phyloP scores from a whole-genome alignment of 495 filamentous ascomycete genomes.

The Clavariopsis aquatica region DNA sequence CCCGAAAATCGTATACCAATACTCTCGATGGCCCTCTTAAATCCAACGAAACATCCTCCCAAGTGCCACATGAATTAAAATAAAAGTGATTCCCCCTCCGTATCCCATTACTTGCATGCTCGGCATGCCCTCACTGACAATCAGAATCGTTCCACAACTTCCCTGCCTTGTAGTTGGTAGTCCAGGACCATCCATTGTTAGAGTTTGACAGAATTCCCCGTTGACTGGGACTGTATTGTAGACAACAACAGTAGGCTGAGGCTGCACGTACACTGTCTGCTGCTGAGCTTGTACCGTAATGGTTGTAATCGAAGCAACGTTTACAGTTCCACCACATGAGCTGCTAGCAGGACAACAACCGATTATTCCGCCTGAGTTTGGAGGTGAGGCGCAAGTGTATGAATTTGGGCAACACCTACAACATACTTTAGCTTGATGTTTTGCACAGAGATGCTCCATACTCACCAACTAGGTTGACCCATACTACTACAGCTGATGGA shows the following conservation, averaged over 20 bases:
- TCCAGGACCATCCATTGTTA: constrained; percentile 27
- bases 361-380: constrained; percentile 32
- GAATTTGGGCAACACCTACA: constrained; percentile 44
- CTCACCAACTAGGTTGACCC: constrained; percentile 41
- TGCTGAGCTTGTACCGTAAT: constrained; percentile 26
- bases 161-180: constrained; percentile 32
- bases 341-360: constrained; percentile 45
- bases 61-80: constrained; percentile 21
- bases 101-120: constrained; percentile 4
- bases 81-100: constrained; percentile 1
- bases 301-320: constrained; percentile 32
- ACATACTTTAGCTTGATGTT: constrained; percentile 7
- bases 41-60: constrained; percentile 13
- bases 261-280: constrained; percentile 31
- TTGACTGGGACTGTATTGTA: constrained; percentile 7
- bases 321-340: constrained; percentile 38
- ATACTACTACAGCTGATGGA: constrained; percentile 42
- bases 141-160: constrained; percentile 34
- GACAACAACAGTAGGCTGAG: constrained; percentile 8
- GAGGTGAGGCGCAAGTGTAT: constrained; percentile 39
- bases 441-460: background rate
- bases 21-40: background rate
- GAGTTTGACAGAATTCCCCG: constrained; percentile 30
- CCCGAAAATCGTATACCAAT: constrained; percentile 2
- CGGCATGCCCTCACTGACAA: constrained; percentile 23